phyloP scores from a whole-genome alignment of 1,284 basidiomycete species.

The Marasmius fiardii region DNA sequence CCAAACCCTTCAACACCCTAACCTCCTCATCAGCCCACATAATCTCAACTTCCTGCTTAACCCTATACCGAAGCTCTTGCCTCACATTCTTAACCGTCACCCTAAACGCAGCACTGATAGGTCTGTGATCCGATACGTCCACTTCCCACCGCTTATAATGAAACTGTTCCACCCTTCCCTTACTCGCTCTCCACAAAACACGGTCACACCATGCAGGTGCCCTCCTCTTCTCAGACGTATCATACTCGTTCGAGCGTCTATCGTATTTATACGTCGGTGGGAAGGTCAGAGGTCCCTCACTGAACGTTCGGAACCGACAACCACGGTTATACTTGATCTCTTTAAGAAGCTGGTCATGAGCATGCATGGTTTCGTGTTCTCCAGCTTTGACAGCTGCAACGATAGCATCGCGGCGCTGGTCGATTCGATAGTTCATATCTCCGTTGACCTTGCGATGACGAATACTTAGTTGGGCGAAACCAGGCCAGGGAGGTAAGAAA shows the following conservation, averaged over 20 bases:
- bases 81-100: conserved; percentile 73
- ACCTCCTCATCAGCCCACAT: conserved; percentile 61
- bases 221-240: conserved; percentile 85
- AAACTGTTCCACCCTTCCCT: conserved; percentile 55
- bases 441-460: conserved; percentile 55
- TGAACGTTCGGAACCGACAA: conserved; percentile 83
- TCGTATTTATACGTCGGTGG: conserved; percentile 97
- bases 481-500: conserved; percentile 5
- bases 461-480: background rate
- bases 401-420: conserved; percentile 82
- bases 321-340: conserved; percentile 85
- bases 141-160: conserved; percentile 79
- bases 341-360: conserved; percentile 87
- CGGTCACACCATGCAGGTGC: conserved; percentile 97
- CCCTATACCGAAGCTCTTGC: conserved; percentile 50
- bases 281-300: conserved; percentile 81
- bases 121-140: conserved; percentile 84
- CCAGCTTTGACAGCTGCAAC: conserved; percentile 63
- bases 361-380: conserved; percentile 62
- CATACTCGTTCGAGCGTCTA: conserved; percentile 73
- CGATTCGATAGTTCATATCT: conserved; percentile 93
- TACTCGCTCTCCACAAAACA: conserved; percentile 75
- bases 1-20: conserved; percentile 46
- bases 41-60: conserved; percentile 50
- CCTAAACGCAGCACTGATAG: conserved; percentile 77